Evolutionary conservation across 2,329 filamentous ascomycete species (phyloP).

Genomic region (Fusarium sp.): DNA sequence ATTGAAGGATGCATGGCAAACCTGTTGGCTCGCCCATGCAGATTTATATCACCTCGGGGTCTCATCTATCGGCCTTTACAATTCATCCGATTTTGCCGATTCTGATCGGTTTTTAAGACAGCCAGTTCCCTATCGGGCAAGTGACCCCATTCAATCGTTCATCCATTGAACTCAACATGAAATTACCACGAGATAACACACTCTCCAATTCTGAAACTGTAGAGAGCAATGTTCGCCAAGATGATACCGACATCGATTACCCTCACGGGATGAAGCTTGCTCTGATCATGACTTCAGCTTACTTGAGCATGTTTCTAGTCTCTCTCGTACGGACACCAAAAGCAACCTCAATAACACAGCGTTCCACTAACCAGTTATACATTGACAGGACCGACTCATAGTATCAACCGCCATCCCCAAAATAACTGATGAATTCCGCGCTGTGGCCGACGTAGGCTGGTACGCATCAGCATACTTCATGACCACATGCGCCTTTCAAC

Average conservation of each 20-base stretch:
- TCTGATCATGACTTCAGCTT: slow-evolving; percentile 9
- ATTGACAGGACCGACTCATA: slow-evolving; percentile 46
- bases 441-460: slow-evolving; percentile 63
- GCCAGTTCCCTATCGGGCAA: rapidly evolving
- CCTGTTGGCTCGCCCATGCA: neutral
- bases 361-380: neutral
- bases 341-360: rapidly evolving
- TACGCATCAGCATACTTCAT: slow-evolving; percentile 64
- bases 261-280: neutral
- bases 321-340: neutral
- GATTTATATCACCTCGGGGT: neutral
- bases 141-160: neutral
- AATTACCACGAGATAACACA: neutral
- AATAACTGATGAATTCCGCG: slow-evolving; percentile 60
- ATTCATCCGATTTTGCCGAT: neutral
- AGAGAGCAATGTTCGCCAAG: rapidly evolving
- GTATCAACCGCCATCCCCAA: slow-evolving; percentile 63
- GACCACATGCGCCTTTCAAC: slow-evolving; percentile 54
- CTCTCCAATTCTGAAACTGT: rapidly evolving
- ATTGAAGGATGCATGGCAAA: neutral
- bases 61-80: neutral
- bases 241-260: neutral
- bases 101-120: neutral
- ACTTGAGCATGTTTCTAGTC: slow-evolving; percentile 6
- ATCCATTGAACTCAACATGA: neutral